Base-by-base conservation (phyloP, 108 stramenopile species). In the Schizochytrium sp. region DNA sequence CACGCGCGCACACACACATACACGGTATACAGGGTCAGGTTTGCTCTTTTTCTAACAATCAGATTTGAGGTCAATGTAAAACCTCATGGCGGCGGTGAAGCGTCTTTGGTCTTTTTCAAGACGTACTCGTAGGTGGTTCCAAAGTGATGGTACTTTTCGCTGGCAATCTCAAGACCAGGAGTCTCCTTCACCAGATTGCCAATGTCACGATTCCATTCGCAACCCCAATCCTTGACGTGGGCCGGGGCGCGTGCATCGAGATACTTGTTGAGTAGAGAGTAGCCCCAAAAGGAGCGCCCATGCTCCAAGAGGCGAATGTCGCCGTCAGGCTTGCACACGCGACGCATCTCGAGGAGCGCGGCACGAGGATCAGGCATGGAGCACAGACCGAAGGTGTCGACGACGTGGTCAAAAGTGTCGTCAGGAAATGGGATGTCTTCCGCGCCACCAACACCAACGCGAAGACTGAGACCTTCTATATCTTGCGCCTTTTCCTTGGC, bases 341-440 rank as follows among this genome's bases (percentile, higher is more conserved):
- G 91, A 60, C 91, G 91, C 92, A 97, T 95, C 90, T 97, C 97
- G 71, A 90, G 91, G 57, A 98, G 90, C 5, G 95, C 96, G 0
- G 72, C 91, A 6, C 95, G 94, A 8, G 97, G 97, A 90, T 98
- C 96, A 58, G 96, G 93, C 88, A 95, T 95, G 57, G 94, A 94
- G 90, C 97, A 98, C 19, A 98, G 92, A 18, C 97, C 97, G 90
- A 98, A 98, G 1, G 97, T 97, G 92, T 97, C 96, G 6, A 97
- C 96, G 18, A 97, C 94, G 4, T 96, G 96, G 91, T 97, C 97
- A 89, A 96, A 97, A 5, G 87, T 90, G 44, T 93, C 76, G 60
- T 95, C 93, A 5, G 93, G 90, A 90, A 95, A 96, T 4, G 87
- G 53, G 18, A 95, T 60, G 19, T 92, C 88, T 63, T 87, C n/a